phyloP scores from a whole-genome alignment of 805 yeast species.

The Brettanomyces nanus region DNA sequence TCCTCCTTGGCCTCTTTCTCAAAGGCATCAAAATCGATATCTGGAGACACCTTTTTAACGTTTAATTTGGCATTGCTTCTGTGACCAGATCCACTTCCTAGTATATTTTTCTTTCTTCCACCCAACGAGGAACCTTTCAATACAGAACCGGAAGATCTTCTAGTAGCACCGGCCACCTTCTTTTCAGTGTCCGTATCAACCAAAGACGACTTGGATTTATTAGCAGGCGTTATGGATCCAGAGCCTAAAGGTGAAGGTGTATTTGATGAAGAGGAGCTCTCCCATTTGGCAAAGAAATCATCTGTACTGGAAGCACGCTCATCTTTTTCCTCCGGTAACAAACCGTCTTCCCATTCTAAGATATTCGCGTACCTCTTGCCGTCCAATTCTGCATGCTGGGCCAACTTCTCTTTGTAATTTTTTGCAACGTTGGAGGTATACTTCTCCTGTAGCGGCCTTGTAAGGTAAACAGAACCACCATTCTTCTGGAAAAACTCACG shows the following conservation, averaged over 20 bases:
- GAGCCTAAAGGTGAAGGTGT: slow-evolving; percentile 40
- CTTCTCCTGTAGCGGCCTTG: slow-evolving; percentile 63
- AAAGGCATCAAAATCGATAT: slow-evolving; percentile 49
- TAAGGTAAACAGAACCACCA: slow-evolving; percentile 71
- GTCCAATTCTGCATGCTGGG: slow-evolving; percentile 59
- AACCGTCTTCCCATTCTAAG: slow-evolving; percentile 52
- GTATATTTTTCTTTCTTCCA: slow-evolving; percentile 25
- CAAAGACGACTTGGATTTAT: slow-evolving; percentile 9
- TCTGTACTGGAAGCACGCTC: slow-evolving; percentile 52
- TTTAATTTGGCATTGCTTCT: slow-evolving; percentile 51
- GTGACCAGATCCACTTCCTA: slow-evolving; percentile 37
- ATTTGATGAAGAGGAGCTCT: slow-evolving; percentile 49
- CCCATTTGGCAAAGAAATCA: slow-evolving; percentile 90
- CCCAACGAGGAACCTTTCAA: slow-evolving; percentile 1
- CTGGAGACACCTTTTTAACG: slow-evolving; percentile 46
- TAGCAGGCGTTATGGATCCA: slow-evolving; percentile 34
- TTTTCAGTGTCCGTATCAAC: slow-evolving; percentile 10
- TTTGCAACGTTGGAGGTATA: slow-evolving; percentile 77
- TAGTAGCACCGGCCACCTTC: neutral
- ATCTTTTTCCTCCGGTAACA: slow-evolving; percentile 38
- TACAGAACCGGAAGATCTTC: neutral
- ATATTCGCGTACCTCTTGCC: slow-evolving; percentile 63
- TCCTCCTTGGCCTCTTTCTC: slow-evolving; percentile 79
- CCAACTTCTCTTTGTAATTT: slow-evolving; percentile 73
- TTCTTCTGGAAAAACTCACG: slow-evolving; percentile 75